Base-by-base conservation (phyloP, 164 flowering plant genomes). In the Magnolia kwangsiensis region DNA sequence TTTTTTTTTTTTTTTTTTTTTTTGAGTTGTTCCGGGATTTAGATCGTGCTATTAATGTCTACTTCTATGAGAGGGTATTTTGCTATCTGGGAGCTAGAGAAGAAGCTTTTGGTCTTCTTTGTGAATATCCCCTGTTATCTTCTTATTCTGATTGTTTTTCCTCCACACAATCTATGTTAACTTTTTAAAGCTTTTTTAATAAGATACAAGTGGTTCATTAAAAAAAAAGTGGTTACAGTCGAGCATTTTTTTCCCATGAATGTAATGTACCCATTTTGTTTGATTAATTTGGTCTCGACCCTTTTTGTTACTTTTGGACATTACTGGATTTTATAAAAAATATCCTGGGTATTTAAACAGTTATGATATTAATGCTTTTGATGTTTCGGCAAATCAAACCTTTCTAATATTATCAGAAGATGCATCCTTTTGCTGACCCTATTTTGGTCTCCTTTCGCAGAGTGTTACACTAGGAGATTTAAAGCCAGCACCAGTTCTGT, bases 401-500 rank as follows among this genome's bases (percentile, higher is more conserved):
- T 59, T 13, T 21, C 45, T 37, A 37, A 66, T 13, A 21, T 20
- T 19, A 31, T 19, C 1, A 24, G 27, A 55, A 64, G 2, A 63
- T n/a, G 29, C 67, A 27, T 71, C 27, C 66, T 58, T 5, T 70
- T 70, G 45, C 51, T 69, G 10, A 75, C 45, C 9, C 18, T 20
- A 61, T 75, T 55, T 55, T 78, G 75, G 24, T 77, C 65, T 21
- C 55, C 74, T 74, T 64, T 78, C 71, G 23, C 89, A 96, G 99
- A 84, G 51, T 74, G 98, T 96, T 68, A 72, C 83, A 9, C 18
- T 84, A 13, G 90, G 84, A 20, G 98, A 96, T 85, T 20, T 96
- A 77, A 89, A 90, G 85, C 93, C 96, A 50, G 91, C 78, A 2
- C 97, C 98, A 78, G 90, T 76, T 72, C 76, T 94, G 75, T 96